These are phyloP conservation scores for Saccharomycopsis sp. DNA, from an alignment of 805 yeast genomes.

Conservation along the genomic window DNA sequence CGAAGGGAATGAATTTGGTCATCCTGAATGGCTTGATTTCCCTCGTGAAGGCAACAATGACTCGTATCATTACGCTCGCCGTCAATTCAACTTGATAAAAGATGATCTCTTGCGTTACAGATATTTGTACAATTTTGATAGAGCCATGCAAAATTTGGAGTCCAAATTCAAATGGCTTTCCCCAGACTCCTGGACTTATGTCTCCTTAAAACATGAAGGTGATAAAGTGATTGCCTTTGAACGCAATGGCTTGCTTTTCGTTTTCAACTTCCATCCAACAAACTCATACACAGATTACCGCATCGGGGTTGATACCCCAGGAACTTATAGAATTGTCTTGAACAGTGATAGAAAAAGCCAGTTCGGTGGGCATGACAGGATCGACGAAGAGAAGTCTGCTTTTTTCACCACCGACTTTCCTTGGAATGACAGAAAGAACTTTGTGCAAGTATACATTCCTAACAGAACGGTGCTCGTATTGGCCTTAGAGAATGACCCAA, in stretches of 20 bases:
- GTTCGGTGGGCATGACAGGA: slow-evolving; percentile 77
- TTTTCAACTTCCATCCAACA: slow-evolving; percentile 86
- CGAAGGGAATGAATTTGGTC: slow-evolving; percentile 98
- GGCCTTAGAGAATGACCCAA: slow-evolving; percentile 30
- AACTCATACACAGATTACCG: slow-evolving; percentile 79
- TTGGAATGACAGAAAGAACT: slow-evolving; percentile 78
- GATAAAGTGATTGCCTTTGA: slow-evolving; percentile 89
- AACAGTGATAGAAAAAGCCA: slow-evolving; percentile 54
- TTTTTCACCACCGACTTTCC: slow-evolving; percentile 63
- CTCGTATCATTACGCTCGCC: slow-evolving; percentile 86
- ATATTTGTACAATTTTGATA: slow-evolving; percentile 72
- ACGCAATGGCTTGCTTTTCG: slow-evolving; percentile 73
- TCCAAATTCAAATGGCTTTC: slow-evolving; percentile 60
- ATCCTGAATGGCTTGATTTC: slow-evolving; percentile 98
- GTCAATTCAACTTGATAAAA: slow-evolving; percentile 83
- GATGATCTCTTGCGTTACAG: slow-evolving; percentile 76
- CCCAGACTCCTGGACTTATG: slow-evolving; percentile 64
- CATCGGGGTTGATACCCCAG: slow-evolving; percentile 78
- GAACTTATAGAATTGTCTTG: slow-evolving; percentile 64
- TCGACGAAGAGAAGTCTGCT: slow-evolving; percentile 43
- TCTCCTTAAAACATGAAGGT: slow-evolving; percentile 77
- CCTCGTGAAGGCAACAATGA: slow-evolving; percentile 85
- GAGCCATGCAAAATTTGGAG: slow-evolving; percentile 75
- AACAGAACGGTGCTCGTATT: slow-evolving; percentile 58
- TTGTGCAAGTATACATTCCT: slow-evolving; percentile 75